Evolutionary conservation across 345 rosid species (phyloP).

Genomic region (Sisymbrium irio): DNA sequence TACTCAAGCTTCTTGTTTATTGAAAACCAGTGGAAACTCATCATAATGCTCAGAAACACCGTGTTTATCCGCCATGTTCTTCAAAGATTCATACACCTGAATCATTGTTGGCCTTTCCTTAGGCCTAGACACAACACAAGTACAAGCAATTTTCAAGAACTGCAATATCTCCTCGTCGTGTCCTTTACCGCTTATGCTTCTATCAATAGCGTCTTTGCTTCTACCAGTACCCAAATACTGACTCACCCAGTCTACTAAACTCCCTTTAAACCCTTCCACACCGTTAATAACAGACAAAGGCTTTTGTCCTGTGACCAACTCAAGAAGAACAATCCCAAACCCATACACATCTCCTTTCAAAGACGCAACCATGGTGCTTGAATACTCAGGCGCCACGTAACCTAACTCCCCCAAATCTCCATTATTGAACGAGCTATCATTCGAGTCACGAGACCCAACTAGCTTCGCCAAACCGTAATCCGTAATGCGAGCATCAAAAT

Average conservation of each 20-base stretch:
- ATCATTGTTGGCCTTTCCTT: constrained; percentile 54
- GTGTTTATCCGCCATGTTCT: constrained; percentile 44
- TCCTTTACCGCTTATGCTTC: constrained; percentile 38
- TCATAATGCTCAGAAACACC: constrained; percentile 44
- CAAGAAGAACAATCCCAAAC: constrained; percentile 41
- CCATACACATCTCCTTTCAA: constrained; percentile 40
- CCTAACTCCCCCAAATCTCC: constrained; percentile 38
- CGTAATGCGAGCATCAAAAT: constrained; percentile 51
- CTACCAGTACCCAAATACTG: constrained; percentile 35
- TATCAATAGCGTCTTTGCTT: constrained; percentile 45
- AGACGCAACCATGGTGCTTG: constrained; percentile 38
- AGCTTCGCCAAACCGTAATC: constrained; percentile 62
- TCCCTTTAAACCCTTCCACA: constrained; percentile 37
- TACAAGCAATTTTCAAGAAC: constrained; percentile 48
- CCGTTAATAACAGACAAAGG: constrained; percentile 29
- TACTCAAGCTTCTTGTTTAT: constrained; percentile 40
- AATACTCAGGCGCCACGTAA: constrained; percentile 37
- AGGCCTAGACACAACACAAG: constrained; percentile 44
- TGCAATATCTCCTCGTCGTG: constrained; percentile 43
- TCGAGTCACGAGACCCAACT: constrained; percentile 41
- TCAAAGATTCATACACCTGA: constrained; percentile 43
- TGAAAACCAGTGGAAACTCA: constrained; percentile 44
- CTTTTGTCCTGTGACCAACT: constrained; percentile 38
- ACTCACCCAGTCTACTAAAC: constrained; percentile 36
- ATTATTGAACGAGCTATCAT: constrained; percentile 38